phyloP scores from a whole-genome alignment of 306 rosid genomes.

The Trifolium fragiferum region DNA sequence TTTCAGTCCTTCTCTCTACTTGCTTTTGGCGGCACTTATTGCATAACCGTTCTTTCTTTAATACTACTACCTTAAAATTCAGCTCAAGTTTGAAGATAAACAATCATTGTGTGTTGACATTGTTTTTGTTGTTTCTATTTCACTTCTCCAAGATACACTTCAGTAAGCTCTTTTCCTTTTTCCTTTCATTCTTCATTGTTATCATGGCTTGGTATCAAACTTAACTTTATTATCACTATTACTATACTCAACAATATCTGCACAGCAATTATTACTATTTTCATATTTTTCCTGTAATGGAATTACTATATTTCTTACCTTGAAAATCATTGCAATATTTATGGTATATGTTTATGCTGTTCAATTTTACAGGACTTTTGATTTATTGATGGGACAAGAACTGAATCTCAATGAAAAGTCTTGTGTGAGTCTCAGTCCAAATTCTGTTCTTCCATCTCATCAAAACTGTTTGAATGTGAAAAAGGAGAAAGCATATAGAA shows the following conservation, averaged over 20 bases:
- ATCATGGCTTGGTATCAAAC: conserved; percentile 48
- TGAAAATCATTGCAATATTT: neutral
- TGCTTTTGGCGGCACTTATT: conserved; percentile 8
- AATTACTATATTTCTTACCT: neutral
- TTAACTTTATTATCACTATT: neutral
- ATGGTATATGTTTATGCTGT: conserved; percentile 3
- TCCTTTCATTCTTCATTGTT: neutral
- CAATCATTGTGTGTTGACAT: neutral
- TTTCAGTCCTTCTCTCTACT: neutral
- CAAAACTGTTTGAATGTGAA: conserved; percentile 49
- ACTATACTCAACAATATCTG: neutral
- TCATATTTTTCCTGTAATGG: neutral
- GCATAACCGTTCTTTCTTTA: conserved; percentile 4
- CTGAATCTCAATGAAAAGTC: conserved; percentile 52
- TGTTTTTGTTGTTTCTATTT: neutral
- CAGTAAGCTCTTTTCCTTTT: conserved; percentile 65
- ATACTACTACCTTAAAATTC: neutral
- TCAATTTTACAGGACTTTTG: conserved; percentile 50
- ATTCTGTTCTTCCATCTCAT: conserved; percentile 72
- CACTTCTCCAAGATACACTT: conserved; percentile 67
- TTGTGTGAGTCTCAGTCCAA: conserved; percentile 70
- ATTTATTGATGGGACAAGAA: conserved; percentile 63
- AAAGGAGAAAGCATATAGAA: conserved; percentile 53
- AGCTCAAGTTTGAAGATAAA: neutral
- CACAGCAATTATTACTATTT: neutral